Evolutionary conservation across 2,329 filamentous ascomycete genomes (phyloP).

Genomic region (Mycosphaerella sp.): DNA sequence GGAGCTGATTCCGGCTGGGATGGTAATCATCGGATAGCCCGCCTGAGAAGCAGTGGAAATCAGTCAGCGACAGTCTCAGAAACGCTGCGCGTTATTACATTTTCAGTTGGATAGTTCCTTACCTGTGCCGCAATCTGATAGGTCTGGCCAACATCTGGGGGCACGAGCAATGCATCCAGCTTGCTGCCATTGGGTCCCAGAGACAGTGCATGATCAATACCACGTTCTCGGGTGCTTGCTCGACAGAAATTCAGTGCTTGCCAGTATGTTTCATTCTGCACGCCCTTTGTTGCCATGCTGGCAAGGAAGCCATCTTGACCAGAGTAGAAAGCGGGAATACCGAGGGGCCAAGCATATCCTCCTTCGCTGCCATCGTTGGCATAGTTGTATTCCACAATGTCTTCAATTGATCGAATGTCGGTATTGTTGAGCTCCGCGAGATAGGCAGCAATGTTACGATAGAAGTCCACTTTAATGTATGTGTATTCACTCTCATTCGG

Average conservation of each 20-base stretch:
- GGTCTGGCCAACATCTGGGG: slow-evolving; percentile 60
- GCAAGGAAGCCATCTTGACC: slow-evolving; percentile 67
- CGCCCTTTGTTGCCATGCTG: slow-evolving; percentile 54
- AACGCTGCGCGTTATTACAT: too few species aligned
- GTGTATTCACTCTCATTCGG: slow-evolving; percentile 70
- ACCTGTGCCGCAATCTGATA: slow-evolving; percentile 62
- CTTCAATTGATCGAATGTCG: slow-evolving; percentile 52
- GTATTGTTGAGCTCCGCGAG: slow-evolving; percentile 58
- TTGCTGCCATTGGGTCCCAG: slow-evolving; percentile 37
- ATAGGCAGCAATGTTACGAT: slow-evolving; percentile 59
- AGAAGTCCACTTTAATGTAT: slow-evolving; percentile 64
- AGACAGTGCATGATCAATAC: slow-evolving; percentile 61
- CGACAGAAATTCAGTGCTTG: slow-evolving; percentile 59
- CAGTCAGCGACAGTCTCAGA: too few species aligned
- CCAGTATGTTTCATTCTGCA: slow-evolving; percentile 59
- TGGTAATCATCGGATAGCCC: slow-evolving; percentile 64
- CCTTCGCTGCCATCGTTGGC: slow-evolving; percentile 62
- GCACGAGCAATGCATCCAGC: slow-evolving; percentile 60
- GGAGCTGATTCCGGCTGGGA: slow-evolving; percentile 55
- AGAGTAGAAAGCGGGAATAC: slow-evolving; percentile 58
- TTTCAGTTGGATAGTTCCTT: too few species aligned
- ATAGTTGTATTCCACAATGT: slow-evolving; percentile 56
- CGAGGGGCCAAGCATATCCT: slow-evolving; percentile 47
- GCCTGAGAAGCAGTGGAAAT: slow-evolving; percentile 36
- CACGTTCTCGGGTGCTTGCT: slow-evolving; percentile 53